phyloP scores from a whole-genome alignment of 73 alveolate genomes.

The Paramecium sonneborni region DNA sequence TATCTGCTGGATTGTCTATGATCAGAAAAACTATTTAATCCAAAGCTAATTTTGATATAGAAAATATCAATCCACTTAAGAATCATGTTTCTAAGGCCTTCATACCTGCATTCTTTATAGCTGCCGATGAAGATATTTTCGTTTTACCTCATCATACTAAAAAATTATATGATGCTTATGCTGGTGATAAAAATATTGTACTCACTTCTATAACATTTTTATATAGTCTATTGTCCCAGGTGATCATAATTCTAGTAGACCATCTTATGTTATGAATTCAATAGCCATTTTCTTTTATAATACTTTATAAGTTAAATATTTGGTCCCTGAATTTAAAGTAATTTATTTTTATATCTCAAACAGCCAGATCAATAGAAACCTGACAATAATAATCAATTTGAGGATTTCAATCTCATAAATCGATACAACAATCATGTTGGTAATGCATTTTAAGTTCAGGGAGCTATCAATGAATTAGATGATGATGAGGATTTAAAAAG shows the following conservation, averaged over 20 bases:
- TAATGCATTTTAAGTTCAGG: slow-evolving; percentile 3
- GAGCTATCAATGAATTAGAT: slow-evolving; percentile 31
- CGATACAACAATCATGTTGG: neutral
- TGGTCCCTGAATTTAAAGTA: slow-evolving; percentile 57
- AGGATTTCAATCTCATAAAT: neutral
- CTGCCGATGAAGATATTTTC: slow-evolving; percentile 93
- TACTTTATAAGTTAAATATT: slow-evolving; percentile 54
- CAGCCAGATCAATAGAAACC: neutral
- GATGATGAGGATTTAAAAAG: slow-evolving; percentile 49
- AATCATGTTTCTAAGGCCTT: slow-evolving; percentile 80
- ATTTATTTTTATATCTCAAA: neutral
- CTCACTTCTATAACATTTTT: neutral
- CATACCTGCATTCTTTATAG: slow-evolving; percentile 93
- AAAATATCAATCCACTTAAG: slow-evolving; percentile 87
- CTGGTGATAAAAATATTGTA: slow-evolving; percentile 95
- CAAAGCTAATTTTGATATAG: slow-evolving; percentile 89
- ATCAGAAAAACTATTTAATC: slow-evolving; percentile 78
- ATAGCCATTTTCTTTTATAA: slow-evolving; percentile 78
- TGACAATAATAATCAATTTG: neutral
- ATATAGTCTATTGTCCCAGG: slow-evolving; percentile 74
- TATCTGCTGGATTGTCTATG: slow-evolving; percentile 83
- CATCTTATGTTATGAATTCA: slow-evolving; percentile 73
- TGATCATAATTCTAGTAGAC: slow-evolving; percentile 82
- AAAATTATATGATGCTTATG: slow-evolving; percentile 90
- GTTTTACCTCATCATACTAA: slow-evolving; percentile 94